These are phyloP conservation scores for Rugosomyces carneus DNA, from an alignment of 1,284 basidiomycete species.

Conservation along the genomic window DNA sequence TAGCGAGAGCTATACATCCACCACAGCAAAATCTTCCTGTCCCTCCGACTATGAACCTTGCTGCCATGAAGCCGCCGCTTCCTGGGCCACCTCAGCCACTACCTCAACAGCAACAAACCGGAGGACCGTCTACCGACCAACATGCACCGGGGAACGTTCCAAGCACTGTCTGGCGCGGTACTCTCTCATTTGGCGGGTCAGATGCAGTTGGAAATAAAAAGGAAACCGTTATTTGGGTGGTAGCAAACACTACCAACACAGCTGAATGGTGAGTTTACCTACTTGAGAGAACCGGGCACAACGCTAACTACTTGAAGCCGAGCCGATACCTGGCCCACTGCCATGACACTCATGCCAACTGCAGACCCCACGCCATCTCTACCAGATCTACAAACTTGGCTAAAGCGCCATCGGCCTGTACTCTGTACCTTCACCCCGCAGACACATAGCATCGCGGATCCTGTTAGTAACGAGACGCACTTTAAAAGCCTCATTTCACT, in stretches of 20 bases:
- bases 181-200: conserved; percentile 41
- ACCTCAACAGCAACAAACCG: background rate
- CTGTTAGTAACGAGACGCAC: conserved; percentile 31
- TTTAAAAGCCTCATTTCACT: conserved; percentile 35
- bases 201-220: conserved; percentile 36
- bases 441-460: conserved; percentile 21
- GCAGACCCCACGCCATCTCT: conserved; percentile 35
- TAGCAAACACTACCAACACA: conserved; percentile 23
- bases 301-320: conserved; percentile 30
- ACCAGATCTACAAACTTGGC: conserved; percentile 43
- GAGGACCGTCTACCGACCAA: conserved; percentile 3
- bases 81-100: background rate
- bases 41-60: background rate
- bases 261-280: conserved; percentile 11
- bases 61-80: conserved; percentile 2
- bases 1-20: conserved; percentile 9
- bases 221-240: conserved; percentile 40
- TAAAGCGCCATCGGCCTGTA: conserved; percentile 31
- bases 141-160: conserved; percentile 1
- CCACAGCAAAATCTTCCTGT: conserved; percentile 1
- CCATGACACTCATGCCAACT: conserved; percentile 38
- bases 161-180: conserved; percentile 41
- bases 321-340: conserved; percentile 47
- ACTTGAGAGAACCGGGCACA: background rate
- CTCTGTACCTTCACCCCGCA: conserved; percentile 31